Evolutionary conservation across 179 eudicot genomes (phyloP).

Genomic region (Sideroxylon spinosum): DNA sequence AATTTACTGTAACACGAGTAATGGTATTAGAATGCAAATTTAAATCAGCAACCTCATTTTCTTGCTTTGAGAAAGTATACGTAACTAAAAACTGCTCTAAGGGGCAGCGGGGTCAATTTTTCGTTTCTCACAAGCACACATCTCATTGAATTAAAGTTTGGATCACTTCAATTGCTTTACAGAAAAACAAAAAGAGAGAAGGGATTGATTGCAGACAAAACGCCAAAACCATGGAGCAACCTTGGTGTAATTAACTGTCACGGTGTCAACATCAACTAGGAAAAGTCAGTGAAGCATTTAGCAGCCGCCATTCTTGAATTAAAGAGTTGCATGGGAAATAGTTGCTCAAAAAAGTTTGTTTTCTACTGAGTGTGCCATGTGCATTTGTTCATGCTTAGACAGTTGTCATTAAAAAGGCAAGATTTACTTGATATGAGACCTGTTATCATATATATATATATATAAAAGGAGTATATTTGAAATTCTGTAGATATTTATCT

Average conservation of each 20-base stretch:
- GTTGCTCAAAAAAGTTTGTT: not conserved
- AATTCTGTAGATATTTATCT: not conserved
- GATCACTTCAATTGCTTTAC: too few species aligned
- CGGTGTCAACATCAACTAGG: not conserved
- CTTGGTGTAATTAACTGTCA: not conserved
- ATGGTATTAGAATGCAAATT: not conserved
- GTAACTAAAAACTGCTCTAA: not conserved
- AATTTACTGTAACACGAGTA: not conserved
- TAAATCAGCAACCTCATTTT: not conserved
- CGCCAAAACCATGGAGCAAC: too few species aligned
- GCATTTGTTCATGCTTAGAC: not conserved
- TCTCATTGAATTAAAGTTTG: not conserved
- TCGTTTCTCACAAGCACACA: not conserved
- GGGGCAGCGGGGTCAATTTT: not conserved
- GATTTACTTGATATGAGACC: not conserved
- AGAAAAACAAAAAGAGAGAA: not conserved
- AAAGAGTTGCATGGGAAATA: not conserved
- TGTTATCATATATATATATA: too few species aligned
- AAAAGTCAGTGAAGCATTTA: not conserved
- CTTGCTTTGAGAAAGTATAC: too few species aligned
- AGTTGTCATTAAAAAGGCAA: not conserved
- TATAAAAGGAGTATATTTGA: not conserved
- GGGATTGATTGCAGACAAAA: not conserved
- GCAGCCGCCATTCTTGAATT: not conserved
- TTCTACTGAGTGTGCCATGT: not conserved